These are phyloP conservation scores for Pugionium cornutum DNA, from an alignment of 345 rosid genomes.

Conservation along the genomic window DNA sequence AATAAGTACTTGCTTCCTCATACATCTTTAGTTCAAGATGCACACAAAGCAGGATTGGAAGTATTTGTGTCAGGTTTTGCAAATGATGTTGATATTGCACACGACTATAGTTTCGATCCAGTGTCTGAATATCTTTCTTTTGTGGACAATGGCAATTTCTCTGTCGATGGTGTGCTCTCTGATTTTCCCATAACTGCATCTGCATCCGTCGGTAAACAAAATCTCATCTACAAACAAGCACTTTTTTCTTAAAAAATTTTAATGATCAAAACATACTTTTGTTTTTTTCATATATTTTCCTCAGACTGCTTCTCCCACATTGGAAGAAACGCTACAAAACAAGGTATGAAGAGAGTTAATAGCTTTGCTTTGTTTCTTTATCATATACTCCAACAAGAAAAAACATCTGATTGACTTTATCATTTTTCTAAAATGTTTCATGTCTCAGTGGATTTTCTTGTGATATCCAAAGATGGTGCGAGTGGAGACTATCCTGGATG, in stretches of 20 bases:
- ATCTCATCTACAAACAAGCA: constrained; percentile 10
- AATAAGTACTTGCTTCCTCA: constrained; percentile 50
- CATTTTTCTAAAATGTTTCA: constrained; percentile 11
- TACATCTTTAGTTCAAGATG: constrained; percentile 65
- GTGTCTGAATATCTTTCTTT: constrained; percentile 63
- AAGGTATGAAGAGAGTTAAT: constrained; percentile 48
- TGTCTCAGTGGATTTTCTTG: constrained; percentile 48
- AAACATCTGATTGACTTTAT: not conserved
- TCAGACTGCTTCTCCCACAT: constrained; percentile 78
- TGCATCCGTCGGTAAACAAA: constrained; percentile 55
- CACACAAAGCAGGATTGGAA: constrained; percentile 81
- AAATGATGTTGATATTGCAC: constrained; percentile 68
- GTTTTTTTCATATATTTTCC: constrained; percentile 9
- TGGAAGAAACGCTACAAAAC: constrained; percentile 52
- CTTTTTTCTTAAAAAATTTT: not conserved
- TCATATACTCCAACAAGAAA: too few relatives aligned
- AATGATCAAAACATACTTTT: not conserved
- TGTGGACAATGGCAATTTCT: constrained; percentile 73
- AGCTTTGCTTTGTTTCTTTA: not conserved
- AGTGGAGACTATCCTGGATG: constrained; percentile 96
- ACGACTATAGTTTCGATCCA: constrained; percentile 80
- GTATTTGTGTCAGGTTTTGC: constrained; percentile 74
- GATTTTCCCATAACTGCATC: constrained; percentile 90
- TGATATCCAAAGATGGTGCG: constrained; percentile 79
- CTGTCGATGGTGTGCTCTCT: constrained; percentile 87